phyloP scores from a whole-genome alignment of 495 filamentous ascomycete genomes.

The Daldinia concentrica region DNA sequence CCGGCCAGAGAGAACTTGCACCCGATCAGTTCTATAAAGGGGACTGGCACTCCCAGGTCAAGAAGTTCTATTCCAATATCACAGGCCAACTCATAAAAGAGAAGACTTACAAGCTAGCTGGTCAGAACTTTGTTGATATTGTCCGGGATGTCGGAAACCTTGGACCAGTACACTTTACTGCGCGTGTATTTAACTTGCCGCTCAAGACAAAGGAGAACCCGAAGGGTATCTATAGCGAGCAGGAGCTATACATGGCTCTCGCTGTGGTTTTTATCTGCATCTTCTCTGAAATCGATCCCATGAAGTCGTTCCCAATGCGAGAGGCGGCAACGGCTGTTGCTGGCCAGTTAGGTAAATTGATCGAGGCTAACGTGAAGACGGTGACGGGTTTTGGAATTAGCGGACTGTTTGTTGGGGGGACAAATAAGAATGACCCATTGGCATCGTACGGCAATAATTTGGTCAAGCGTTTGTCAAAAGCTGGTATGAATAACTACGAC shows the following conservation, averaged over 20 bases:
- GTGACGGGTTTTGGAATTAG: conserved; percentile 65
- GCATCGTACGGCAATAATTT: conserved; percentile 74
- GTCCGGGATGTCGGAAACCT: conserved; percentile 80
- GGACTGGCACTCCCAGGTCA: conserved; percentile 65
- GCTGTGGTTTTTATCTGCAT: conserved; percentile 68
- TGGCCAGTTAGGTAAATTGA: conserved; percentile 55
- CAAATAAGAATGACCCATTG: conserved; percentile 63
- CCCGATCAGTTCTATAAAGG: conserved; percentile 66
- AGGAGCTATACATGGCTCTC: conserved; percentile 82
- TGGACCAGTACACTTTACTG: conserved; percentile 75
- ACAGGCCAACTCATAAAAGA: conserved; percentile 71
- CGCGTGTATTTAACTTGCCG: conserved; percentile 76
- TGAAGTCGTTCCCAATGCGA: conserved; percentile 65
- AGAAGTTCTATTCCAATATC: conserved; percentile 69
- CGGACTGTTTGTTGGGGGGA: conserved; percentile 56
- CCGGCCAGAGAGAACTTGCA: conserved; percentile 61
- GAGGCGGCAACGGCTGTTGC: conserved; percentile 69
- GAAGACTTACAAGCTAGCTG: conserved; percentile 66
- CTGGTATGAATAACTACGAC: conserved; percentile 69
- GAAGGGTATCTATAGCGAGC: conserved; percentile 76
- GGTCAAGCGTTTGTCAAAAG: conserved; percentile 73
- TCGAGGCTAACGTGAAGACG: conserved; percentile 66
- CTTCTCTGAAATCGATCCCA: conserved; percentile 60
- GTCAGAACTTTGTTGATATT: conserved; percentile 77
- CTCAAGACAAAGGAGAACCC: conserved; percentile 75